These are phyloP conservation scores for Carex scoparia DNA, from an alignment of 176 grass and related monocot species.

Conservation along the genomic window DNA sequence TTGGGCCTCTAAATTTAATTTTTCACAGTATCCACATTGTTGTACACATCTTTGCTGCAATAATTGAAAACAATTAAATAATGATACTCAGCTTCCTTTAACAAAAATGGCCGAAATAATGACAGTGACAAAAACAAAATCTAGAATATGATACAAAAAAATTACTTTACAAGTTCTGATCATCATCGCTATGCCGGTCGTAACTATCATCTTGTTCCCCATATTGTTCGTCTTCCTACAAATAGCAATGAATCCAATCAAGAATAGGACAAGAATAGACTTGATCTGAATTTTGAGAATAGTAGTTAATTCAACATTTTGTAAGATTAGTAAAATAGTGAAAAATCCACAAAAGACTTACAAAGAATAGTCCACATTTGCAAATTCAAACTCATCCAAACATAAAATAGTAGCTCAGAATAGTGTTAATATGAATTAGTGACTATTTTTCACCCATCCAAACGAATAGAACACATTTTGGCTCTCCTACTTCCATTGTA, in stretches of 20 bases:
- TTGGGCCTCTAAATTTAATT: not conserved
- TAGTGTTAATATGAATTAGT: too few relatives aligned
- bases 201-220: not conserved
- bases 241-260: not conserved
- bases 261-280: too few relatives aligned
- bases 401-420: too few relatives aligned
- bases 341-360: too few relatives aligned
- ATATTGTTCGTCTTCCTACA: slow-evolving; percentile 19
- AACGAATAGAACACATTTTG: too few relatives aligned
- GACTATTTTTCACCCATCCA: too few relatives aligned
- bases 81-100: not conserved
- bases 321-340: too few relatives aligned
- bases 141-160: not conserved
- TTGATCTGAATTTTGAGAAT: too few relatives aligned
- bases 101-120: not conserved
- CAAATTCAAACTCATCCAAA: too few relatives aligned
- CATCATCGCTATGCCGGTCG: not conserved
- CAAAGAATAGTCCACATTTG: too few relatives aligned
- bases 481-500: too few relatives aligned
- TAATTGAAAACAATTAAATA: not conserved
- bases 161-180: not conserved
- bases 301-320: too few relatives aligned
- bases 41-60: not conserved
- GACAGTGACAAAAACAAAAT: not conserved
- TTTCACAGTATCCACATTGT: not conserved